A percentile compares a stretch with the other conserved stretches of the same genome.
phyloP scores from a whole-genome alignment of 345 rosid species.

The Ricinus communis region DNA sequence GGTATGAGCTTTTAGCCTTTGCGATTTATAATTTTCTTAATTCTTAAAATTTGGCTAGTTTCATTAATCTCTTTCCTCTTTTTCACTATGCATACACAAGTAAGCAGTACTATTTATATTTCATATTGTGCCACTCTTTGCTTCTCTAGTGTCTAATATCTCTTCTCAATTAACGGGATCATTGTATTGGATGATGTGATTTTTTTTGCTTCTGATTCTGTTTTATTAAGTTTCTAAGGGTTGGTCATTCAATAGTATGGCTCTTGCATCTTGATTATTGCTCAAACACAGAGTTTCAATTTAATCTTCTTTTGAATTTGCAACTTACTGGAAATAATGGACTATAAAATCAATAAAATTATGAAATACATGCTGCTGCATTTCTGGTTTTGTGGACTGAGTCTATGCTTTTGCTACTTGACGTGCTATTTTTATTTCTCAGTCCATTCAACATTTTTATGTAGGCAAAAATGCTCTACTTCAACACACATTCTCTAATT shows the following conservation, averaged over 20 bases:
- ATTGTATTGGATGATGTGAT: background rate
- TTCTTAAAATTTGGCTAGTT: background rate
- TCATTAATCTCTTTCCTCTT: background rate
- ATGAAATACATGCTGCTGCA: background rate
- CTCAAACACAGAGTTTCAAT: background rate
- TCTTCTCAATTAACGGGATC: background rate
- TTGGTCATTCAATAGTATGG: background rate
- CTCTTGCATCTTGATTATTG: background rate
- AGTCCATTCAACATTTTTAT: constrained; percentile 25
- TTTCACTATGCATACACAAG: background rate
- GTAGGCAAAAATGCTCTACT: constrained; percentile 89
- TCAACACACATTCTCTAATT: constrained; percentile 77
- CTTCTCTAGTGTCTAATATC: background rate
- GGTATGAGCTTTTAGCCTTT: constrained; percentile 43
- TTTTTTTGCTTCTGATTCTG: background rate
- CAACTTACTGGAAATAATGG: background rate
- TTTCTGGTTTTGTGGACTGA: background rate
- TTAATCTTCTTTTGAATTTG: background rate
- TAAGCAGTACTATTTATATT: background rate
- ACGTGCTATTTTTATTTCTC: background rate
- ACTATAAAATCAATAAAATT: too few relatives aligned
- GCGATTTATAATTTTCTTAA: background rate
- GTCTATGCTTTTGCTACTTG: constrained; percentile 2
- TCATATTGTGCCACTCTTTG: background rate
- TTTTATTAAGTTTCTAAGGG: background rate